Evolutionary conservation across 139 green algal genomes (phyloP), one percentile per base, ranked within the genome.

Genomic region (Chlorella sp.): DNA sequence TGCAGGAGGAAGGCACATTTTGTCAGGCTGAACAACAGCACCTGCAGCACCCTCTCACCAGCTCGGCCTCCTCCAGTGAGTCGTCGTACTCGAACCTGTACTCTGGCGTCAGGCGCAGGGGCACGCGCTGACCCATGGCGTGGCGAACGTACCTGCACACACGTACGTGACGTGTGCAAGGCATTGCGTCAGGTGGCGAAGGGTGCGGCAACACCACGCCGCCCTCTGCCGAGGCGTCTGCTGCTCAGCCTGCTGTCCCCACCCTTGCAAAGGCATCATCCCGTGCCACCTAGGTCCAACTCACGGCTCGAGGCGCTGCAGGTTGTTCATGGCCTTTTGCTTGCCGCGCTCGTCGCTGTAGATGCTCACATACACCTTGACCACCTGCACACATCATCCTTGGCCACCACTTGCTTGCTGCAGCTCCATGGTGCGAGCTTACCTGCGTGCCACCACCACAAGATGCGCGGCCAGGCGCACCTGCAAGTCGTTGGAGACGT

Each of bases 11-110:
- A 10, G 17, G 17, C 42, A 55, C 42, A 55, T 55, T 55, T 17
- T 24, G 17, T 55, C 10, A 10, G 42, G 17, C 42, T 24, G 17
- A 17, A 55, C 10, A 55, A 55, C 42, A 55, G 42, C 42, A 55
- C 55, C 20, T 64, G 24, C 55, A 64, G 10, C 10, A 10, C 42
- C 42, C 35, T 63, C 74, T 30, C 71, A 94, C 81, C 71, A 88
- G 66, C 70, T 92, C 88, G 26, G 72, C 79, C 35, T 89, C 75
- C 63, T 94, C 87, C 29, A 93, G 74, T 0, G 85, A 84, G 60
- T 97, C 89, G 65, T 98, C 93, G 35, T 87, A 76, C 31, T 97
- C 76, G 73, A 98, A 97, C 1, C 93, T 70, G 50, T 96, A 86
- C 72, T 98, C 93, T 3, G 94, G 93, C 0, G 84, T 92, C 17